Evolutionary conservation across 345 rosid species (phyloP).

Genomic region (Acer campestre): DNA sequence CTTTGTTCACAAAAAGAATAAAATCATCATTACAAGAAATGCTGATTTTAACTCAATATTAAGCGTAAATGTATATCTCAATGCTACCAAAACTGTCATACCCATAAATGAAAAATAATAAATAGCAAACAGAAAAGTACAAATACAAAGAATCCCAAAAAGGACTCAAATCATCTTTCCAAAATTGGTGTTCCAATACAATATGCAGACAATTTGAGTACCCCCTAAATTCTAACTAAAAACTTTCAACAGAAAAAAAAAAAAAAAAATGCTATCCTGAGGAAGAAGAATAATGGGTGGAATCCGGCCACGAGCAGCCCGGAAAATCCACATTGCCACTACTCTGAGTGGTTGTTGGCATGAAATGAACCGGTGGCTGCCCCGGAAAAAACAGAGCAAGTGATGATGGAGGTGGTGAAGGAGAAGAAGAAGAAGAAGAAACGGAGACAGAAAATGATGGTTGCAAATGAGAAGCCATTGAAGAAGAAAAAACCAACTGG

Average conservation of each 20-base stretch:
- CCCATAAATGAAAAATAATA: too few relatives aligned
- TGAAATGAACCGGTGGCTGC: conserved; percentile 17
- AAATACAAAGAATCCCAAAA: too few relatives aligned
- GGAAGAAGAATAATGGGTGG: conserved; percentile 29
- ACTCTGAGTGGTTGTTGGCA: conserved; percentile 11
- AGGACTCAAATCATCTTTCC: too few relatives aligned
- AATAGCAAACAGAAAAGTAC: too few relatives aligned
- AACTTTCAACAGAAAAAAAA: too few relatives aligned
- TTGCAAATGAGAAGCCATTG: conserved; percentile 27
- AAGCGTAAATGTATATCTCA: too few relatives aligned
- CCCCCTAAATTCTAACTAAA: not conserved
- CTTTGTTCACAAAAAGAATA: too few relatives aligned
- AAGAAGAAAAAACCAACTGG: conserved; percentile 44
- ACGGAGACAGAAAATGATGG: conserved; percentile 18
- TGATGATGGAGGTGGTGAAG: conserved; percentile 24
- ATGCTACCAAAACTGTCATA: too few relatives aligned
- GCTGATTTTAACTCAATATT: too few relatives aligned
- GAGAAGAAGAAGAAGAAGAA: conserved; percentile 26
- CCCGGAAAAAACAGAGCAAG: conserved; percentile 21
- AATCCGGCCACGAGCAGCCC: conserved; percentile 26
- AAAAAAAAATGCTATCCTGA: conserved; percentile 5
- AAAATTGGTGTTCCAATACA: not conserved
- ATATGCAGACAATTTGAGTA: too few relatives aligned
- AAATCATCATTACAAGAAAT: too few relatives aligned
- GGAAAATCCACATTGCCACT: conserved; percentile 12